Percentiles rank a stretch among this genome's conserved stretches.
phyloP scores from a whole-genome alignment of 352 stramenopile species.

The Phytophthora macrochlamydospora region DNA sequence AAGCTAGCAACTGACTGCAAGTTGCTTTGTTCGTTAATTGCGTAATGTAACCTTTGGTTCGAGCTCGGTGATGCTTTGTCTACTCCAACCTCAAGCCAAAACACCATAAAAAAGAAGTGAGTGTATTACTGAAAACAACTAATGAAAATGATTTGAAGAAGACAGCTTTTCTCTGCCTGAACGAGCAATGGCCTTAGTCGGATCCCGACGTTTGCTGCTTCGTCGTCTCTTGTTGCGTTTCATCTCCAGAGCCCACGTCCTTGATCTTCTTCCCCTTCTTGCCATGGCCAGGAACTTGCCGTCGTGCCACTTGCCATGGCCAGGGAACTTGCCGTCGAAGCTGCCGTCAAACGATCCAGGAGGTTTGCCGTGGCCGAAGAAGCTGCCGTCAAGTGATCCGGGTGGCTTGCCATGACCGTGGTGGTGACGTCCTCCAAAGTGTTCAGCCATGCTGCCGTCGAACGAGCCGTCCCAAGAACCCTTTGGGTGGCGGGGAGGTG shows the following conservation, averaged over 20 bases:
- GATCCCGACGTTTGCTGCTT: constrained; percentile 4
- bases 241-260: neutral
- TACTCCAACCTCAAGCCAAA: too few relatives aligned
- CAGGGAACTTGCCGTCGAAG: constrained; percentile 1
- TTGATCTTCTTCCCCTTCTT: constrained; percentile 20
- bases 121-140: neutral
- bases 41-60: too few relatives aligned
- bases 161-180: neutral
- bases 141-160: neutral
- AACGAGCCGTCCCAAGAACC: constrained; percentile 23
- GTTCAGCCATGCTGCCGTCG: constrained; percentile 8
- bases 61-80: too few relatives aligned
- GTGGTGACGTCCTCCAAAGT: constrained; percentile 5
- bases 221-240: constrained; percentile 11
- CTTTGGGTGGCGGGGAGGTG: constrained; percentile 13
- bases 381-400: constrained; percentile 12
- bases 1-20: too few relatives aligned
- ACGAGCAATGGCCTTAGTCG: neutral
- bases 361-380: constrained; percentile 3
- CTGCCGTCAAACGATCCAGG: constrained; percentile 10
- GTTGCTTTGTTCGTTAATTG: too few relatives aligned
- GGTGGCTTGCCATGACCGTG: neutral
- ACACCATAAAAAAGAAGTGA: neutral
- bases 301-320: neutral
- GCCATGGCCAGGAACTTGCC: neutral